Base-by-base conservation (phyloP, 352 stramenopile species). In the Globisporangium polare region DNA sequence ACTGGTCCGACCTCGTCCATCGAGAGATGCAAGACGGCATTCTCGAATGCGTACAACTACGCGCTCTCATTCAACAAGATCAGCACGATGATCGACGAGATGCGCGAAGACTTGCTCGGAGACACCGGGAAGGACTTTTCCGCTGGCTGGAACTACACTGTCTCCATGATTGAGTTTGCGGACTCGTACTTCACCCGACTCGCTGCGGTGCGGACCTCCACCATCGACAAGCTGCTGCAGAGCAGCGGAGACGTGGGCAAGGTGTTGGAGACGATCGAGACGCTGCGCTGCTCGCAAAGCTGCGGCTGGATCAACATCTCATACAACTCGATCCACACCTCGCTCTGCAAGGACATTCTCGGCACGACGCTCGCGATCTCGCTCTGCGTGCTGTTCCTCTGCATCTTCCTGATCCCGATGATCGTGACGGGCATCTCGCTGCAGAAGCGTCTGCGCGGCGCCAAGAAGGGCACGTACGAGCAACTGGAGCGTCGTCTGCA, bases 271-370 rank as follows among this genome's bases (percentile, higher is more conserved):
- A 71, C 67, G 13, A 68, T 94, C 47, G 80, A 94, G 65, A 71
- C 67, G 31, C 53, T 86, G 22, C 83, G 82, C 1, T 94, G 85
- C 81, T 84, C 77, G 4, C 74, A 88, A 52, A 85, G 84, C 66
- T 94, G 86, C 59, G 71, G 78, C 22, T 94, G 86, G 86, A 72
- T 89, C 75, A 92, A 92, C 60, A 75, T 92, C 43, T 83, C 80
- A 20, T 94, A 88, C 74, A 88, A 91, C 64, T 70, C 83, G 47
- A 81, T 93, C 10, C 80, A 92, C 64, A 74, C 85, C 47, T 65
- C 78, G 27, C 67, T 94, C 22, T 94, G 86, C 66, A 74, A 74
- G 42, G 78, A 92, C 65, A 75, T 94, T 10, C 65, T 94, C 53
- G 83, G 83, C 62, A 89, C 81, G 42, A 91, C 81, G 50, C 73